Evolutionary conservation across 148 eudicot genomes (phyloP), one percentile per base, ranked within the genome.

Genomic region (Camellia granthamiana): DNA sequence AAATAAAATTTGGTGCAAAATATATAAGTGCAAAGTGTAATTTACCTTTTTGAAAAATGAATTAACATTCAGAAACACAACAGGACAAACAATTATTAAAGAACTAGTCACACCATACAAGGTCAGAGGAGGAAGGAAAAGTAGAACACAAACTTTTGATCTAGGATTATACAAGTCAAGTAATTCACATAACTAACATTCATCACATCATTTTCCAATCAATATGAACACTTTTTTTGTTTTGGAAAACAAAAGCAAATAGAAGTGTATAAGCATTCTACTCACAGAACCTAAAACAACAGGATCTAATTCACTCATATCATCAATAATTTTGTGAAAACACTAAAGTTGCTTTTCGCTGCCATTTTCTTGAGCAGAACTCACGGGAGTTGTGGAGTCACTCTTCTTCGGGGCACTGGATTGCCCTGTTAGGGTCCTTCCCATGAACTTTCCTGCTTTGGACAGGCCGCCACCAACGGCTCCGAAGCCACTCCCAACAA

Each of bases 371-470:
- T 84, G 84, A 78, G 95, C 81, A 51, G 87, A 71, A 75, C 79
- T 85, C 63, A 87, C 84, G 7, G 95, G 95, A 69, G 97, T 90
- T 44, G 87, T 75, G 14, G 92, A 18, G 56, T 97, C 96, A 51
- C 89, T 95, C 84, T 77, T 89, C 85, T 78, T 88, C 18, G 87
- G 49, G 10, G 58, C 62, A 65, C 75, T 74, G 18, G 90, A 77
- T 11, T 85, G 84, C 41, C 97, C 91, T 0, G 99, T 92, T 54
- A 93, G 83, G 65, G 94, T 92, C 87, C 99, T 82, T 64, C 97
- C 97, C 97, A 95, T 90, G 85, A 93, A 90, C 78, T 88, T 92
- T 61, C 99, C 99, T 2, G 99, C 99, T 81, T 93, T 96, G 86
- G 81, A 82, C 59, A 93, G 84, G 1, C 98, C 94, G 38, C 90